Evolutionary conservation across 2,329 filamentous ascomycete genomes (phyloP), one percentile per base, ranked within the genome.

Genomic region (Aspergillus pseudotamarii): DNA sequence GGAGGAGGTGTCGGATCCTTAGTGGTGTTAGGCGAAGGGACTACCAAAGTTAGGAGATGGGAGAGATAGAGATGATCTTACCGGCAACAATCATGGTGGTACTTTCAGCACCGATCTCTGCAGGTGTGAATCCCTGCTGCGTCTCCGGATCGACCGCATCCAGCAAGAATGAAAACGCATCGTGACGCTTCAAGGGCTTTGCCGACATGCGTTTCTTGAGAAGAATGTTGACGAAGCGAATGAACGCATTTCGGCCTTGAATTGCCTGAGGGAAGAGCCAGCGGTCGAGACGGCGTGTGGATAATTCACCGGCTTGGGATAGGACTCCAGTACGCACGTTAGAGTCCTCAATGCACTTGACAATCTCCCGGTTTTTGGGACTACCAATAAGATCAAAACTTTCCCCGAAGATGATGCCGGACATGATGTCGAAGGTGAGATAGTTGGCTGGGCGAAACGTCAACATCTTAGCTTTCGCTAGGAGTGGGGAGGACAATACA

Each of bases 351-450:
- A 71, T 68, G 10, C 54, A 60, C 34, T 66, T 46, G 28, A 59
- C 45, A 6, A 69, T 62, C 41, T 62, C 43, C 12, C 67, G 59
- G 32, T 66, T 59, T 38, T 58, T 56, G 21, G 59, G 53, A 48
- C 51, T 60, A n/a, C 61, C 53, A 2, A 69, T 26, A 4, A 62
- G 57, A 28, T 64, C 59, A 45, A 56, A 69, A 12, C 54, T 58
- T 41, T 57, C 61, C 0, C 67, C 66, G 50, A 69, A 71, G 26
- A 72, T 59, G 23, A 73, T 57, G 54, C 60, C 81, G 14, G 81
- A 81, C 79, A 86, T 84, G 61, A 85, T 79, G 62, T 85, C 83
- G 64, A 85, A 66, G n/a, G 62, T 58, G 82, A 12, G 81, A 78
- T 43, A 84, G 69, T 62, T 80, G n/a, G 59, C 65, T 67, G 51